Percentiles rank a stretch among this genome's conserved stretches.
Evolutionary conservation across 345 rosid genomes (phyloP).

Genomic region (Salix viminalis): DNA sequence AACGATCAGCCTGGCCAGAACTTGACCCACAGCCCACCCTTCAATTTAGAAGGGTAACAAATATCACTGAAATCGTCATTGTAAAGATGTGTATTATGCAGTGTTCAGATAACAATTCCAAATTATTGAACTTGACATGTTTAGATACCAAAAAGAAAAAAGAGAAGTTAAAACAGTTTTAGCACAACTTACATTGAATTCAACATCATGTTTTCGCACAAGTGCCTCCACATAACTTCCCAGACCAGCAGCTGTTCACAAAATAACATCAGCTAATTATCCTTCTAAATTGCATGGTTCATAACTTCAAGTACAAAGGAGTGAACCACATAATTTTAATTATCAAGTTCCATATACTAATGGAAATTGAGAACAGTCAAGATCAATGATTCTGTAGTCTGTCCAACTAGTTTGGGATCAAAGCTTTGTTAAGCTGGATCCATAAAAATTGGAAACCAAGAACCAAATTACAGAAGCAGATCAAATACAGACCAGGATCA

Average conservation of each 20-base stretch:
- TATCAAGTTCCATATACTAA: neutral
- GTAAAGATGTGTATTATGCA: neutral
- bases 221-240: conserved; percentile 96
- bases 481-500: conserved; percentile 64
- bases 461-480: conserved; percentile 13
- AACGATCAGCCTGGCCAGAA: neutral
- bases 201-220: conserved; percentile 81
- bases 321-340: neutral
- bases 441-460: neutral
- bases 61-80: neutral
- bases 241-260: conserved; percentile 80
- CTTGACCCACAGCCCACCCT: neutral
- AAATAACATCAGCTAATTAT: conserved; percentile 9
- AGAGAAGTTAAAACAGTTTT: neutral
- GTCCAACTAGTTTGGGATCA: neutral
- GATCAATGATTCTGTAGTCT: neutral
- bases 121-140: neutral
- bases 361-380: neutral
- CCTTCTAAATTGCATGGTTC: neutral
- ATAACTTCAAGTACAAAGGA: neutral
- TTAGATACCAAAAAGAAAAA: neutral
- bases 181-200: conserved; percentile 61
- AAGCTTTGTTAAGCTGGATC: neutral
- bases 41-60: neutral
- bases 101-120: neutral